These are phyloP conservation scores for Backusella parvicylindrica DNA, from an alignment of 192 early-diverging fungal species.

Conservation along the genomic window DNA sequence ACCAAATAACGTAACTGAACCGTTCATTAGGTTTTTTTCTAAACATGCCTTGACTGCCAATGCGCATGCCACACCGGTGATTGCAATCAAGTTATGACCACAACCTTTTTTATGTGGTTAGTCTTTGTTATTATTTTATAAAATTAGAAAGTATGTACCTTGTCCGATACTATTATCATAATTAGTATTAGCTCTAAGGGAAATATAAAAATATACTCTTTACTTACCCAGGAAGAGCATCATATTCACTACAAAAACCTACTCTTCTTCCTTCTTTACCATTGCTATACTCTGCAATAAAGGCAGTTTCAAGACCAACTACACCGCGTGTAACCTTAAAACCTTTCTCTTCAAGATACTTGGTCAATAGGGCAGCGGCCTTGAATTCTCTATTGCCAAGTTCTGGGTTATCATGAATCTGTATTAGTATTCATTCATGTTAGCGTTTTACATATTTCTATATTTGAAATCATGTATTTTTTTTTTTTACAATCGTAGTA, in stretches of 20 bases:
- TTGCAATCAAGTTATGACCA: conserved; percentile 71
- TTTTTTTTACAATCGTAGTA: neutral
- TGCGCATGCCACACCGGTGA: conserved; percentile 58
- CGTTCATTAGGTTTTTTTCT: conserved; percentile 37
- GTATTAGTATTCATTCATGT: neutral
- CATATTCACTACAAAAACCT: conserved; percentile 57
- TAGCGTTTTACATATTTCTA: neutral
- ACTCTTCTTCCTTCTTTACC: conserved; percentile 42
- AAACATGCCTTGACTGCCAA: conserved; percentile 42
- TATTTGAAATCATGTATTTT: too few species aligned
- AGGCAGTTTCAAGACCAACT: conserved; percentile 69
- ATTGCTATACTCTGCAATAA: conserved; percentile 63
- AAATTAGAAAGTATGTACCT: conserved; percentile 16
- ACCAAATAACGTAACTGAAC: conserved; percentile 60
- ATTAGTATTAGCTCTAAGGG: neutral
- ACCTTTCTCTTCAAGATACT: conserved; percentile 62
- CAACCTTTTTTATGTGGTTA: conserved; percentile 24
- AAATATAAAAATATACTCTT: neutral
- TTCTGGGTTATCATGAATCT: conserved; percentile 63
- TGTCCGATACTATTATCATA: conserved; percentile 41
- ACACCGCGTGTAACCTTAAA: conserved; percentile 58
- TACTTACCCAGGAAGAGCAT: conserved; percentile 61
- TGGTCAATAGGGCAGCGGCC: conserved; percentile 60
- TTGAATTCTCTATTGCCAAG: conserved; percentile 48
- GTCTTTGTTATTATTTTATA: neutral